These are phyloP conservation scores for Candida sphagnicola DNA, from an alignment of 805 yeast species.

Conservation along the genomic window DNA sequence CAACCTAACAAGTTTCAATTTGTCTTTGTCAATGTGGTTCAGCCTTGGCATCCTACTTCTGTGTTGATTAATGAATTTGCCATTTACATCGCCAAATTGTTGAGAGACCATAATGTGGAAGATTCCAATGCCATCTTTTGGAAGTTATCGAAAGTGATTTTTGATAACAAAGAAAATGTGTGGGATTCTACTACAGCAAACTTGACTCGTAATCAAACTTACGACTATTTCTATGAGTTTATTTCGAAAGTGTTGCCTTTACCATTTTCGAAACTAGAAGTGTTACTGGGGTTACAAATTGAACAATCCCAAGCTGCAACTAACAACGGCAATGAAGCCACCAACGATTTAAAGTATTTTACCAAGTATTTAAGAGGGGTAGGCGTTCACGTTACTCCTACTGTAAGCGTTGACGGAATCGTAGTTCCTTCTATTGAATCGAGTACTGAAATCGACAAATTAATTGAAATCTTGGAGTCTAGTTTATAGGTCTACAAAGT, in stretches of 20 bases:
- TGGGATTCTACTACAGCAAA: conserved; percentile 60
- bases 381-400: conserved; percentile 84
- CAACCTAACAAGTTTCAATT: conserved; percentile 53
- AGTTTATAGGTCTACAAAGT: conserved; percentile 17
- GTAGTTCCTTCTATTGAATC: conserved; percentile 56
- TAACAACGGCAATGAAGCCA: conserved; percentile 57
- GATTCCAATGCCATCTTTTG: conserved; percentile 27
- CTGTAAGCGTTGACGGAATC: conserved; percentile 69
- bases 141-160: conserved; percentile 53
- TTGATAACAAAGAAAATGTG: conserved; percentile 49
- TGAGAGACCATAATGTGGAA: conserved; percentile 28
- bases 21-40: conserved; percentile 69
- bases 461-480: conserved; percentile 35
- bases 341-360: conserved; percentile 67
- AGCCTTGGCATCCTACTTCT: conserved; percentile 88
- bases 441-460: conserved; percentile 48
- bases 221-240: conserved; percentile 48
- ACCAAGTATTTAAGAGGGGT: conserved; percentile 69
- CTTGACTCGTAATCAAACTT: conserved; percentile 52
- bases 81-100: conserved; percentile 64
- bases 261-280: conserved; percentile 25
- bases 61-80: conserved; percentile 66
- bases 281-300: conserved; percentile 36
- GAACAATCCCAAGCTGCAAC: conserved; percentile 16
- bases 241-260: conserved; percentile 21